phyloP scores from a whole-genome alignment of 805 yeast genomes.

The Pichia gijzeniarum region DNA sequence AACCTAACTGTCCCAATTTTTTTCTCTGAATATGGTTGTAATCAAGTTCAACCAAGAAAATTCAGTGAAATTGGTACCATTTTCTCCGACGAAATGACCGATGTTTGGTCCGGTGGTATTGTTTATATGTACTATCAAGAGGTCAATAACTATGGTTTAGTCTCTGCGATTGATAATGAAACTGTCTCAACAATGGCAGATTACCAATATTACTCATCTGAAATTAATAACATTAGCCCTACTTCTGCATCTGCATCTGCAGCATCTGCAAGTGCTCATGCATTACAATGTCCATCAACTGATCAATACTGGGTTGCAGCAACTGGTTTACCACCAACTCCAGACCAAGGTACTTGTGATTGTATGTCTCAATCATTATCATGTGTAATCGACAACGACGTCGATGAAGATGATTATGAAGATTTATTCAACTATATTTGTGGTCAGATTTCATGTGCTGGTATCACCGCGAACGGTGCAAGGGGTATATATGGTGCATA shows the following conservation, averaged over 20 bases:
- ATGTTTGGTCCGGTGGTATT: slow-evolving; percentile 86
- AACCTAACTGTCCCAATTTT: slow-evolving; percentile 67
- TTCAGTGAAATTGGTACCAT: slow-evolving; percentile 67
- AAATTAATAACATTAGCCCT: slow-evolving; percentile 52
- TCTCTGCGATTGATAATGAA: slow-evolving; percentile 39
- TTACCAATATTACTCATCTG: slow-evolving; percentile 54
- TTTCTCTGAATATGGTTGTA: slow-evolving; percentile 84
- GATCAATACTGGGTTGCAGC: slow-evolving; percentile 57
- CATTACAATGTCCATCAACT: slow-evolving; percentile 58
- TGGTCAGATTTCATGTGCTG: slow-evolving; percentile 48
- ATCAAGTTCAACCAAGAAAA: slow-evolving; percentile 58
- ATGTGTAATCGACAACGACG: slow-evolving; percentile 57
- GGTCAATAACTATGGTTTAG: slow-evolving; percentile 69
- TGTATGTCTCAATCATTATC: slow-evolving; percentile 50
- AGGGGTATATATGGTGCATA: slow-evolving; percentile 64
- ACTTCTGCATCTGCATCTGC: slow-evolving; percentile 37
- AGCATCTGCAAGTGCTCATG: slow-evolving; percentile 35
- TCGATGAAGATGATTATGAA: slow-evolving; percentile 50
- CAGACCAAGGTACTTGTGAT: slow-evolving; percentile 54
- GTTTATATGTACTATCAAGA: slow-evolving; percentile 83
- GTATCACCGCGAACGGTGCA: slow-evolving; percentile 56
- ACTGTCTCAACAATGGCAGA: slow-evolving; percentile 57
- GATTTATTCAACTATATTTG: slow-evolving; percentile 56
- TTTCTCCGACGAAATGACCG: slow-evolving; percentile 65
- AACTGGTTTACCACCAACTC: slow-evolving; percentile 73